Base-by-base conservation (phyloP, 2,329 filamentous ascomycete genomes). In the Aspergillus sojae region DNA sequence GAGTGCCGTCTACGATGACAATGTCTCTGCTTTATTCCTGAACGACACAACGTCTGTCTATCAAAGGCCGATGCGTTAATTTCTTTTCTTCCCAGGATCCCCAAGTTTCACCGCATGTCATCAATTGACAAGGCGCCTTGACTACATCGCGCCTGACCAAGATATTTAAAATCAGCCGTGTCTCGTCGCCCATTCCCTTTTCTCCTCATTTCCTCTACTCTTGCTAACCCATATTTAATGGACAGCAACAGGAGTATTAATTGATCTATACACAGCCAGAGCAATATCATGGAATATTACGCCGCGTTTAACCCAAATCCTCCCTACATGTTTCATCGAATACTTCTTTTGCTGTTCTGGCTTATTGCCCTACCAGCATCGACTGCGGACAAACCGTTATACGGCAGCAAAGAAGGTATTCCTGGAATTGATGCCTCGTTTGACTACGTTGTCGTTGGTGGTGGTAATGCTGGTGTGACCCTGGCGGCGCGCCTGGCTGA, bases 401-500 rank as follows among this genome's bases (percentile, higher is more conserved):
- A 34, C 52, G 7, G 41, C 21, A 48, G 36, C 14, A 50, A 58
- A 26, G 21, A 58, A 23, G 66, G 66, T 9, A 36, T 62, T 4
- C 61, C 64, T n/a, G 61, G 62, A 21, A 21, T 63, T n/a, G 48
- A 64, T 23, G 62, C 67, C 6, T 60, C 61, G 7, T 76, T 71
- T 30, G 74, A 76, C 62, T 76, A 75, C 57, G 64, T 77, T 16
- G 70, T 78, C 16, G 68, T 78, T 5, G 76, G 75, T 14, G 75
- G 75, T 10, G 77, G 75, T 19, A 88, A 72, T 21, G 74, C 75
- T 12, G 76, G 77, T 0, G 63, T 76, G 34, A 72, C 72, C 4
- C 77, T 87, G 26, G 84, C 84, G 11, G 79, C 80, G 14, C 82
- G 85, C 30, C 79, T 87, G 5, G 82, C 84, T 1, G 81, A 86